A percentile compares a stretch with the other conserved stretches of the same genome.
Evolutionary conservation across 2,329 filamentous ascomycete genomes (phyloP).

Genomic region (Sporothrix curviconia): DNA sequence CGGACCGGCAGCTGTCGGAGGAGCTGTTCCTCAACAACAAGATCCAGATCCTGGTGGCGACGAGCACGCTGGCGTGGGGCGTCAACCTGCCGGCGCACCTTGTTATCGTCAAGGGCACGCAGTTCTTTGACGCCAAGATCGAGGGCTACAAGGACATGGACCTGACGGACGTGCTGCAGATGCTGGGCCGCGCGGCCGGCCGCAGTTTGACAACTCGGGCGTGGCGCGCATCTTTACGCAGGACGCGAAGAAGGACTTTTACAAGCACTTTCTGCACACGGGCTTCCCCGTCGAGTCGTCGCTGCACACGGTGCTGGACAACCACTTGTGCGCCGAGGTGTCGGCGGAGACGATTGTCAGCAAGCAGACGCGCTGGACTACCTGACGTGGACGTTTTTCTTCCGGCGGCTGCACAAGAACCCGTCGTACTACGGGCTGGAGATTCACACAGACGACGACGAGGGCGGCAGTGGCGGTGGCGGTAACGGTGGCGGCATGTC

Average conservation of each 20-base stretch:
- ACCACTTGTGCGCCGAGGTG: constrained; percentile 92
- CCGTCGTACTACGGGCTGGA: constrained; percentile 96
- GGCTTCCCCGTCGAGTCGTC: constrained; percentile 97
- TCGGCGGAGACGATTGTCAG: constrained; percentile 87
- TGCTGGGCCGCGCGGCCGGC: constrained; percentile 94
- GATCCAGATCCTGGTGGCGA: constrained; percentile 93
- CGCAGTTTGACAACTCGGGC: constrained; percentile 92
- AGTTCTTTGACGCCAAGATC: constrained; percentile 96
- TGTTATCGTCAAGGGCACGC: constrained; percentile 95
- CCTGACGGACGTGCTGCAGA: constrained; percentile 92
- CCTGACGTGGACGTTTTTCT: constrained; percentile 99
- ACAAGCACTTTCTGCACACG: constrained; percentile 97
- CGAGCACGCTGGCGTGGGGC: constrained; percentile 94
- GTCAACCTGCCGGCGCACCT: constrained; percentile 95
- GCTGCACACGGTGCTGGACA: constrained; percentile 90
- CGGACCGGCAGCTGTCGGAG: constrained; percentile 83
- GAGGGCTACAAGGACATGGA: constrained; percentile 99
- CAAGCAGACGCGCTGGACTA: constrained; percentile 96
- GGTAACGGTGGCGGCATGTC: constrained; percentile 38
- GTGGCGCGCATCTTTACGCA: constrained; percentile 97
- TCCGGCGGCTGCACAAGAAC: constrained; percentile 93
- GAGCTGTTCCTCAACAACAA: constrained; percentile 97
- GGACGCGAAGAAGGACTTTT: constrained; percentile 96
- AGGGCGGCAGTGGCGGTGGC: background rate
- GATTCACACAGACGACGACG: constrained; percentile 72